Evolutionary conservation across 495 filamentous ascomycete genomes (phyloP), one percentile per base, ranked within the genome.

Genomic region (Talaromyces nanjingensis): DNA sequence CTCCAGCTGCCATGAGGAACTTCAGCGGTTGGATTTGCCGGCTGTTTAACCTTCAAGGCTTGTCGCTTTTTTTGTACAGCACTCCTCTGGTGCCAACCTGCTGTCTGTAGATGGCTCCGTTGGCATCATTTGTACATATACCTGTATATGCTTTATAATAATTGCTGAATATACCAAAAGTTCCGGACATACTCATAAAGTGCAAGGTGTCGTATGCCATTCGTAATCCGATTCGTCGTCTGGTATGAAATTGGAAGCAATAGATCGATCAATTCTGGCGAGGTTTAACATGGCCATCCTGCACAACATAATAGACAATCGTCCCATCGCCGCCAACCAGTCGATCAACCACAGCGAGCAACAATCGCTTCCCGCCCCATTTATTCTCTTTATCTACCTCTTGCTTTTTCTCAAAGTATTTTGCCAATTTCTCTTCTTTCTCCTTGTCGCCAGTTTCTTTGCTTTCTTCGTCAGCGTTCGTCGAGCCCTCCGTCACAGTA

Each of bases 241-340:
- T 49, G 18, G n/a, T 20, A 49, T 49, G 34, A 1, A 27, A 4
- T 2, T 4, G 27, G 3, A 4, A 4, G 27, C 3, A 8, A 49
- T 20, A 18, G 3, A 60, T 47, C 60, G 25, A 56, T 80, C 74
- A 98, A 73, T 98, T 98, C 72, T 97, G 94, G 64, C 96, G 80
- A 3, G 96, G 94, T 76, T 98, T 98, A 27, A 98, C 93, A 56
- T 96, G 85, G 2, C 96, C 96, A 73, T 97, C 93, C 67, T 96
- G 92, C 52, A 97, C 85, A 69, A 96, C 84, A 72, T 99, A 99
- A 72, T 96, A 98, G 4, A 93, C 91, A 22, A 98, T 84, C 2
- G 94, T 98, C 53, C 92, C 96, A 73, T 99, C 94, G 60, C 90
- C 88, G 22, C 80, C 79, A 72, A 76, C 76, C 0, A 70, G 67